Conservation (phyloP, 2,329 filamentous ascomycete species). For the Penicillium corylophilum region DNA sequence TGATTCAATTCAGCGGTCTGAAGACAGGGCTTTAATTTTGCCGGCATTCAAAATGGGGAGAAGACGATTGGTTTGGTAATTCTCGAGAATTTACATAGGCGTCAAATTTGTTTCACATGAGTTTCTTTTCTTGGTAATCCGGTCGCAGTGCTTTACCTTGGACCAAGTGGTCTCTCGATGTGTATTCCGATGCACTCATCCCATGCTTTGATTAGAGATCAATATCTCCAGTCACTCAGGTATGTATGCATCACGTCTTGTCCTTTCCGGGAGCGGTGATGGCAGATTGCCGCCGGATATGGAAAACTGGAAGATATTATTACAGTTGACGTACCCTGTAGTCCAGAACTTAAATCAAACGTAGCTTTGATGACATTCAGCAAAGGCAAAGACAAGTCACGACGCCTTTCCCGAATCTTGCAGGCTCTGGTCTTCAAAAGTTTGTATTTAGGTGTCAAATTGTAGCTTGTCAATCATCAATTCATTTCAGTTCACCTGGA, state of each 20-base stretch:
- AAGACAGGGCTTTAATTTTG: neutral
- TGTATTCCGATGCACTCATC: neutral
- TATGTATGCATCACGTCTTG: neutral
- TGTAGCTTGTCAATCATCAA: neutral
- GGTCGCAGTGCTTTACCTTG: neutral
- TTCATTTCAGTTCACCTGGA: neutral
- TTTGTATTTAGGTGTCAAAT: neutral
- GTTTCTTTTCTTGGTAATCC: neutral
- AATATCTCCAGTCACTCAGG: neutral
- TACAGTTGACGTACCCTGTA: neutral
- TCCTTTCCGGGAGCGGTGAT: neutral
- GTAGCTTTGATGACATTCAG: neutral
- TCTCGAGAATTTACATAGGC: neutral
- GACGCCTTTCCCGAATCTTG: neutral
- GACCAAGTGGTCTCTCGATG: neutral
- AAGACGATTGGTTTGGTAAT: neutral
- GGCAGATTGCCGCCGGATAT: neutral
- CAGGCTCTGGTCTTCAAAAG: neutral
- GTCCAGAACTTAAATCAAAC: neutral
- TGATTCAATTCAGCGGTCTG: neutral
- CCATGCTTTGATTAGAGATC: neutral
- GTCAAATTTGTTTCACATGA: neutral
- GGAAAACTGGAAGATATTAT: neutral
- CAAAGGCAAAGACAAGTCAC: neutral
- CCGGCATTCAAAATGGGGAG: neutral